These are phyloP conservation scores for Pyrus betulifolia DNA, from an alignment of 306 rosid genomes.

Conservation along the genomic window DNA sequence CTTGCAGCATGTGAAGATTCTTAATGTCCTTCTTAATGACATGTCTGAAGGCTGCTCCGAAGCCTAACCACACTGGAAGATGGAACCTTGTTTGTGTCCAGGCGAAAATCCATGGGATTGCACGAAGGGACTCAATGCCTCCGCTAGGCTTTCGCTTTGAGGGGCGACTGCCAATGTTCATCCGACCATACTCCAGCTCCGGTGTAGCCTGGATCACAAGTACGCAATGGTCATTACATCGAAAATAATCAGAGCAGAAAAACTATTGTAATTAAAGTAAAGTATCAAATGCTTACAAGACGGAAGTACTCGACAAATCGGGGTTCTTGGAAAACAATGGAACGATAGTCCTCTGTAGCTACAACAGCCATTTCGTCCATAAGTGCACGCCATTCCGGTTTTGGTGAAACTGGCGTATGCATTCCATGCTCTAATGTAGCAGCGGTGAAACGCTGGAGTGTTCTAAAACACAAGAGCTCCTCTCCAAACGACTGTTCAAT, in stretches of 20 bases:
- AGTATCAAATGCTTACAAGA: slow-evolving; percentile 47
- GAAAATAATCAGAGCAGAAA: neutral
- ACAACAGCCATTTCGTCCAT: slow-evolving; percentile 91
- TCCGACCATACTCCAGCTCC: slow-evolving; percentile 93
- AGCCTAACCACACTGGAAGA: slow-evolving; percentile 98
- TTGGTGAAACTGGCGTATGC: slow-evolving; percentile 68
- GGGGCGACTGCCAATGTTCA: slow-evolving; percentile 97
- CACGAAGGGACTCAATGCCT: slow-evolving; percentile 94
- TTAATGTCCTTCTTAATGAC: slow-evolving; percentile 56
- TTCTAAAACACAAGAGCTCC: slow-evolving; percentile 86
- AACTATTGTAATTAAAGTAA: neutral
- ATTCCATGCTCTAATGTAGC: slow-evolving; percentile 95
- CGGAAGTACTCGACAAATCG: slow-evolving; percentile 96
- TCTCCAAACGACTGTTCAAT: slow-evolving; percentile 95
- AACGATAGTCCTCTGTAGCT: slow-evolving; percentile 87
- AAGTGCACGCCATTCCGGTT: slow-evolving; percentile 87
- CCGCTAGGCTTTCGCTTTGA: slow-evolving; percentile 97
- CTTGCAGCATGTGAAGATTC: slow-evolving; percentile 73
- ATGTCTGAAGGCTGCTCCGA: slow-evolving; percentile 68
- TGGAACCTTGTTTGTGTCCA: slow-evolving; percentile 98
- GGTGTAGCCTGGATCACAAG: slow-evolving; percentile 70
- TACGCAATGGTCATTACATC: neutral
- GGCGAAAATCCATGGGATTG: slow-evolving; percentile 99
- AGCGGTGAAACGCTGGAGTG: slow-evolving; percentile 90
- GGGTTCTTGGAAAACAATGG: slow-evolving; percentile 84